A percentile compares a stretch with the other conserved stretches of the same genome.
These are phyloP conservation scores for Boletales sp. DNA, from an alignment of 768 basidiomycete species.

Conservation along the genomic window DNA sequence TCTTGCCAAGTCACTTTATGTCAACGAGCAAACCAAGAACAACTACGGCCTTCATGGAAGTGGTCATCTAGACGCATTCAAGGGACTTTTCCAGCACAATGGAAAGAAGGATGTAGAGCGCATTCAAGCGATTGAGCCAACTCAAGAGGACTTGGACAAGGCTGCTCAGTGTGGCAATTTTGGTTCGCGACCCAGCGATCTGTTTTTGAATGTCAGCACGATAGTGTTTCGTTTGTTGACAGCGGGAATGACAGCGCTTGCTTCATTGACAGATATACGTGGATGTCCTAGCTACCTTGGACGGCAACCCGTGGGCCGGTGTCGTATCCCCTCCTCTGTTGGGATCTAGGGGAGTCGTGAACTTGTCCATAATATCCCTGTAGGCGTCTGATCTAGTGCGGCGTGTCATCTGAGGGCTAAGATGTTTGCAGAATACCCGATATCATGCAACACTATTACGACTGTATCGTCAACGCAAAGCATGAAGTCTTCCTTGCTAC, in stretches of 20 bases:
- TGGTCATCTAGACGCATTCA: constrained; percentile 17
- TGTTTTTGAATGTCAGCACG: constrained; percentile 54
- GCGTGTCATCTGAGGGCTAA: constrained; percentile 8
- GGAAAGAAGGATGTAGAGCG: constrained; percentile 16
- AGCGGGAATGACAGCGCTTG: neutral
- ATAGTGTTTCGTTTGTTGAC: neutral
- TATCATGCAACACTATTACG: constrained; percentile 67
- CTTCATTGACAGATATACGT: constrained; percentile 48
- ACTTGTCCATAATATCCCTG: constrained; percentile 58
- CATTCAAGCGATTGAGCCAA: constrained; percentile 25
- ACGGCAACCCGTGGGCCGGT: constrained; percentile 51
- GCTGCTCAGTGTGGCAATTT: constrained; percentile 52
- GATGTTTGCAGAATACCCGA: constrained; percentile 51
- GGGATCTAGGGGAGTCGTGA: constrained; percentile 59
- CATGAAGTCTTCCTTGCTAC: constrained; percentile 67
- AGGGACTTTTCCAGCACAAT: constrained; percentile 14
- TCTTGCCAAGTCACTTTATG: constrained; percentile 41
- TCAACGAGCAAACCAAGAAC: constrained; percentile 24
- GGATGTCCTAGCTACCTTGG: constrained; percentile 57
- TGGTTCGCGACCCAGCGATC: constrained; percentile 48
- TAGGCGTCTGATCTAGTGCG: constrained; percentile 19
- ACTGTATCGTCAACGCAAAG: constrained; percentile 57
- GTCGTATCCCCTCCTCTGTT: constrained; percentile 62
- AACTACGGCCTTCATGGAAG: constrained; percentile 17
- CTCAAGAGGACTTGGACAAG: constrained; percentile 41